These are phyloP conservation scores for Fusarium pininemorale DNA, from an alignment of 2,329 filamentous ascomycete species.

Conservation along the genomic window DNA sequence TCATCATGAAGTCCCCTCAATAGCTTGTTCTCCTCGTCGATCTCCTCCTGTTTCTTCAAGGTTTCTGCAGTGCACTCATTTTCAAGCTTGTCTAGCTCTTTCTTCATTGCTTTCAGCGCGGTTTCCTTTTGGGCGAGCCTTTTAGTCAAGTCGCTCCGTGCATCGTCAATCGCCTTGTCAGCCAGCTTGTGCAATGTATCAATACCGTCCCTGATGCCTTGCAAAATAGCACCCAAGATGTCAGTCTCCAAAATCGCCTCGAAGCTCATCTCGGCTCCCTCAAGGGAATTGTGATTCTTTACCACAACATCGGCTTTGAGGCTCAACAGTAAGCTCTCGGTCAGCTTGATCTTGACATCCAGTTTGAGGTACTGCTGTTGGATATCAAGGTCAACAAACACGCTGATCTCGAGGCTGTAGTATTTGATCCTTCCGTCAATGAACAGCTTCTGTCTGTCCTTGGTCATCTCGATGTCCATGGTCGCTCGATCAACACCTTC, in stretches of 20 bases:
- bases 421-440: accelerated
- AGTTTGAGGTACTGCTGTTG: not conserved
- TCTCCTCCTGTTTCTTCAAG: not conserved
- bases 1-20: not conserved
- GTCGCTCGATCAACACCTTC: not conserved
- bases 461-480: not conserved
- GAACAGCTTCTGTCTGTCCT: not conserved
- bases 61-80: not conserved
- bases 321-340: not conserved
- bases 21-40: not conserved
- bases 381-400: not conserved
- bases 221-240: not conserved
- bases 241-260: not conserved
- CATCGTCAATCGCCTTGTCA: not conserved
- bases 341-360: not conserved
- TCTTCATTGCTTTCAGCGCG: not conserved
- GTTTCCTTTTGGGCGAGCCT: not conserved
- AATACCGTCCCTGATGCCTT: not conserved
- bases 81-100: not conserved
- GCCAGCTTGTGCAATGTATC: not conserved
- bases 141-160: not conserved
- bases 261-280: not conserved
- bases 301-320: not conserved
- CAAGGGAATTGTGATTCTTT: not conserved
- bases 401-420: not conserved